phyloP scores from a whole-genome alignment of 2,329 filamentous ascomycete species.

The Aspergillus sp. region DNA sequence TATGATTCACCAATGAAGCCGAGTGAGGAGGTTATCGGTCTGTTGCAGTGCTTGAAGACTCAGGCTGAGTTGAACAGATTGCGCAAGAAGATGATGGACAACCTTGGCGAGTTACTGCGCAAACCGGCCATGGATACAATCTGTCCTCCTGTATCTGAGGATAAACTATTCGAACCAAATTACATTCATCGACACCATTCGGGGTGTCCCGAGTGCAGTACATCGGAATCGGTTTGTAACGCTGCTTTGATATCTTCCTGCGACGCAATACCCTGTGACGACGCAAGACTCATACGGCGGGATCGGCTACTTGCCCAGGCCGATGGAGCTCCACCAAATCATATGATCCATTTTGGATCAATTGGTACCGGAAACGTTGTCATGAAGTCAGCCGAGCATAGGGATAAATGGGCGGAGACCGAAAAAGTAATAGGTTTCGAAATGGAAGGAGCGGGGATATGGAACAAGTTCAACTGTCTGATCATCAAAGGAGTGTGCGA shows the following conservation, averaged over 20 bases:
- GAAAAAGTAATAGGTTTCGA: constrained; percentile 18
- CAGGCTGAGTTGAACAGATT: background rate
- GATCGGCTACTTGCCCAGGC: background rate
- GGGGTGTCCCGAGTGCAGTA: constrained; percentile 2
- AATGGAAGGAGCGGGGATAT: constrained; percentile 7
- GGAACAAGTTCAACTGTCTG: constrained; percentile 3
- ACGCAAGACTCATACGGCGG: background rate
- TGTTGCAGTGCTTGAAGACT: background rate
- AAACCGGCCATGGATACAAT: background rate
- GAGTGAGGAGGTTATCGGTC: background rate
- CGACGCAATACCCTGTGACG: constrained; percentile 1
- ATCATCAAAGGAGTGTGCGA: constrained; percentile 16
- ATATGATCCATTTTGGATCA: constrained; percentile 8
- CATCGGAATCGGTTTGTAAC: background rate
- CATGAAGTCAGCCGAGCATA: constrained; percentile 12
- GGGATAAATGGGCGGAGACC: constrained; percentile 1
- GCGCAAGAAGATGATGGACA: background rate
- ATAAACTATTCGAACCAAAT: background rate
- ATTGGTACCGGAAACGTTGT: constrained; percentile 14
- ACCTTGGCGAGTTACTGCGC: background rate
- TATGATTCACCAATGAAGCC: background rate
- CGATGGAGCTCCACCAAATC: background rate
- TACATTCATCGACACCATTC: constrained; percentile 14
- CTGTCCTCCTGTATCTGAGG: background rate
- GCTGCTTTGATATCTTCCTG: constrained; percentile 4